Conservation (phyloP, 768 basidiomycete species). For the Pisolithus orientalis region DNA sequence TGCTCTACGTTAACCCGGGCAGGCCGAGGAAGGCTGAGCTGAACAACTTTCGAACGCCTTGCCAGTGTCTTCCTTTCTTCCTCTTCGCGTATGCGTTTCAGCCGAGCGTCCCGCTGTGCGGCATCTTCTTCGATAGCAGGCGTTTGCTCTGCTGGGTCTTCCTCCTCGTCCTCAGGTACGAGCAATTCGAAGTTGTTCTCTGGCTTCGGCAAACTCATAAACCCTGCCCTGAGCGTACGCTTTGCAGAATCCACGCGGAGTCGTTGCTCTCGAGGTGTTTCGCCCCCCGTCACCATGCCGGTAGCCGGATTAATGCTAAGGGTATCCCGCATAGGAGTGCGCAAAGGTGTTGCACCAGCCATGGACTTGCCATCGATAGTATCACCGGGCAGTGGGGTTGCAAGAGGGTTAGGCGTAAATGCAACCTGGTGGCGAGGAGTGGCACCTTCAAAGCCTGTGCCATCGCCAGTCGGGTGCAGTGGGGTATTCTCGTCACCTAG, state of each 20-base stretch:
- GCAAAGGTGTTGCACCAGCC: slow-evolving; percentile 70
- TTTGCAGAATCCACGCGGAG: slow-evolving; percentile 59
- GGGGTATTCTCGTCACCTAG: slow-evolving; percentile 98
- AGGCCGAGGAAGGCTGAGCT: slow-evolving; percentile 79
- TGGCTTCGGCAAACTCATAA: slow-evolving; percentile 80
- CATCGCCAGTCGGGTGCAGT: slow-evolving; percentile 66
- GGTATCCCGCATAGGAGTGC: slow-evolving; percentile 92
- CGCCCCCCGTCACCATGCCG: slow-evolving; percentile 46
- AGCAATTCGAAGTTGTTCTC: slow-evolving; percentile 97
- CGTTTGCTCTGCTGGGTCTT: slow-evolving; percentile 24
- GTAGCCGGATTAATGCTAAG: slow-evolving; percentile 80
- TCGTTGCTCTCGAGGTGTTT: slow-evolving; percentile 75
- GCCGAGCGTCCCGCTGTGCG: slow-evolving; percentile 78
- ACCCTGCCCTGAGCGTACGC: slow-evolving; percentile 72
- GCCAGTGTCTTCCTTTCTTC: slow-evolving; percentile 79
- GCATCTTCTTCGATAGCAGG: slow-evolving; percentile 70
- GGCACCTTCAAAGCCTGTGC: slow-evolving; percentile 91
- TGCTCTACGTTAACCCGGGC: slow-evolving; percentile 67
- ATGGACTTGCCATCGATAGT: slow-evolving; percentile 32
- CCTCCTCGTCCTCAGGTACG: slow-evolving; percentile 82
- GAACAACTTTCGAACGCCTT: slow-evolving; percentile 74
- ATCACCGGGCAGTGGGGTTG: slow-evolving; percentile 65
- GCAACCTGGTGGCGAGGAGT: slow-evolving; percentile 89
- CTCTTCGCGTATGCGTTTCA: slow-evolving; percentile 60
- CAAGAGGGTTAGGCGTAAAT: slow-evolving; percentile 94